phyloP scores from a whole-genome alignment of 257 asterid species.

The Catharanthus roseus region DNA sequence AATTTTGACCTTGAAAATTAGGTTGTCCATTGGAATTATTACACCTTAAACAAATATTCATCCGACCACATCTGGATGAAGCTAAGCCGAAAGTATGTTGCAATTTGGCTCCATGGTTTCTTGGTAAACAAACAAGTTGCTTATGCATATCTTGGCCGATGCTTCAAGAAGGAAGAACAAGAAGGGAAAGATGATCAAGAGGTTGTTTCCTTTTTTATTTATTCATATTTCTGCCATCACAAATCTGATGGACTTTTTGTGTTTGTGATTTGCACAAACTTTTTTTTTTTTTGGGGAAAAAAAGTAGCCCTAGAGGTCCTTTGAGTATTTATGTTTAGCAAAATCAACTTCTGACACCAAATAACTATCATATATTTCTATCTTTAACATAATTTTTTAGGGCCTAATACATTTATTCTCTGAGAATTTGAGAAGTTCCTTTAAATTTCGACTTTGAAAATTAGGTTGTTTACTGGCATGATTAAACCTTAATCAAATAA shows the following conservation, averaged over 20 bases:
- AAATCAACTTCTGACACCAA: conserved; percentile 16
- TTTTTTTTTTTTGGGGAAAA: no score
- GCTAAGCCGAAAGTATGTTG: conserved; percentile 28
- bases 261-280: no score
- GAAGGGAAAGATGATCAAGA: not conserved
- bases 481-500: conserved; percentile 21
- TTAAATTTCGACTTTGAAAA: conserved; percentile 11
- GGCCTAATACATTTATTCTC: conserved; percentile 8
- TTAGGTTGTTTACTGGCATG: not conserved
- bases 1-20: conserved; percentile 6
- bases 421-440: conserved; percentile 11
- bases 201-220: conserved; percentile 18
- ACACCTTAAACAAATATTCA: conserved; percentile 24
- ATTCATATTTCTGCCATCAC: conserved; percentile 4
- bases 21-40: conserved; percentile 1
- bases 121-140: not conserved
- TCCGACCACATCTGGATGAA: conserved; percentile 38
- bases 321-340: no score
- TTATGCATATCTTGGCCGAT: conserved; percentile 8
- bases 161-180: not conserved
- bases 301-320: no score
- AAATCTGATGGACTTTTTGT: not conserved
- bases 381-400: conserved; percentile 8
- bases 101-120: conserved; percentile 2
- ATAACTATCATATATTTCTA: conserved; percentile 30